Conservation (phyloP, 2,329 filamentous ascomycete genomes). For the Chlorencoelia australis region DNA sequence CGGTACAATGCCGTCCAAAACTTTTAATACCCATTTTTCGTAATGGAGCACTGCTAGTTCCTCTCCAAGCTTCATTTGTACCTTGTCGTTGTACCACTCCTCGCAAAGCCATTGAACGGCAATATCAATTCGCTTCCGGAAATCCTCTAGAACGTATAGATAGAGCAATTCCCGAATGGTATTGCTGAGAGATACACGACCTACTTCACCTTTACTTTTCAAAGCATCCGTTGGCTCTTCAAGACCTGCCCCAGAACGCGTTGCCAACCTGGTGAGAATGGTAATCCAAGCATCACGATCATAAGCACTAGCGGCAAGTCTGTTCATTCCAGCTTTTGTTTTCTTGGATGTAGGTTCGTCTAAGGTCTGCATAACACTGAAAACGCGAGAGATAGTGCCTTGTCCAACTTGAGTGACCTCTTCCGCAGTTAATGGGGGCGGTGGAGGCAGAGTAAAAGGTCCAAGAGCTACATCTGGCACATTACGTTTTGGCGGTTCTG, state of each 20-base stretch:
- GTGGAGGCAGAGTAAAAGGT: slow-evolving; percentile 69
- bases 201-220: slow-evolving; percentile 44
- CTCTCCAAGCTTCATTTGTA: slow-evolving; percentile 36
- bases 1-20: slow-evolving; percentile 82
- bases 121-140: slow-evolving; percentile 77
- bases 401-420: slow-evolving; percentile 66
- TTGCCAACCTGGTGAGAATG: slow-evolving; percentile 75
- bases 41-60: slow-evolving; percentile 54
- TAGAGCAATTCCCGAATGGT: slow-evolving; percentile 73
- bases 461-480: slow-evolving; percentile 44
- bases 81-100: slow-evolving; percentile 90
- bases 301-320: slow-evolving; percentile 73
- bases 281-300: slow-evolving; percentile 88
- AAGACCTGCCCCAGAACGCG: slow-evolving; percentile 62
- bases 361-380: slow-evolving; percentile 64
- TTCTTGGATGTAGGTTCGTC: slow-evolving; percentile 54
- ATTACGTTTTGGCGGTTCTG: slow-evolving; percentile 40
- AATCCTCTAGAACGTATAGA: slow-evolving; percentile 83
- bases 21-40: slow-evolving; percentile 64
- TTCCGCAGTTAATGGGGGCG: slow-evolving; percentile 61
- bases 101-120: slow-evolving; percentile 93
- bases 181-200: slow-evolving; percentile 45
- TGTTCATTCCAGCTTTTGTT: slow-evolving; percentile 64
- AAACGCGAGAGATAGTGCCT: slow-evolving; percentile 65
- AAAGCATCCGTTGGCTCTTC: slow-evolving; percentile 41